phyloP scores from a whole-genome alignment of 2,329 filamentous ascomycete genomes.

The Trichoderma asperellum region DNA sequence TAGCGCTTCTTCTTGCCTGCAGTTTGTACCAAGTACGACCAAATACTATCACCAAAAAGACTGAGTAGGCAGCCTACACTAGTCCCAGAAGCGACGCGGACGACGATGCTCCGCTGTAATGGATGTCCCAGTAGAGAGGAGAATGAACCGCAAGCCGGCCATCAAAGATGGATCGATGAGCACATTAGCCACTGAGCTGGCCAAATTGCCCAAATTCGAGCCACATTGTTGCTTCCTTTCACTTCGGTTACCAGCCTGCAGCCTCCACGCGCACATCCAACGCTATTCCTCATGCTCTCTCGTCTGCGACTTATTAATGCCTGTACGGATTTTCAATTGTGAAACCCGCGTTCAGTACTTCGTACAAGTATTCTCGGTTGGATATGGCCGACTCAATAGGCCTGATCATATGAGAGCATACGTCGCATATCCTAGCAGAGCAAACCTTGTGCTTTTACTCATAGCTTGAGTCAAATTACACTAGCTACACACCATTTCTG shows the following conservation, averaged over 20 bases:
- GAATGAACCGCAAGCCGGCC: neutral
- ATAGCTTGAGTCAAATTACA: neutral
- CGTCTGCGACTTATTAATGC: slow-evolving; percentile 3
- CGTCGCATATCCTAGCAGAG: neutral
- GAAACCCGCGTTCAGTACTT: neutral
- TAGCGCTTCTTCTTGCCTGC: neutral
- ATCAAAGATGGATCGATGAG: neutral
- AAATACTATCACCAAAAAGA: neutral
- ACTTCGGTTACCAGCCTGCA: neutral
- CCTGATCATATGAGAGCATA: neutral
- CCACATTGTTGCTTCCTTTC: neutral
- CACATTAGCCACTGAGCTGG: neutral
- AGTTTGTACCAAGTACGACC: neutral
- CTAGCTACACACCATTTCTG: neutral
- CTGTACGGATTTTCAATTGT: neutral
- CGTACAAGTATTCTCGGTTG: slow-evolving; percentile 1
- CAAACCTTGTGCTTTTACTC: neutral
- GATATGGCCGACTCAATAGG: slow-evolving; percentile 15
- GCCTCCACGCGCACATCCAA: slow-evolving; percentile 10
- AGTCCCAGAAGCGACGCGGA: neutral
- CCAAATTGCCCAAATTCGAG: neutral
- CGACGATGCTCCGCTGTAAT: neutral
- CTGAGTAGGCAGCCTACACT: neutral
- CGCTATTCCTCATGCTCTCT: slow-evolving; percentile 21
- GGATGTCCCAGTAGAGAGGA: neutral